Percentiles rank a stretch among this genome's conserved stretches.
These are phyloP conservation scores for Helicocarpus griseus DNA, from an alignment of 2,329 filamentous ascomycete genomes.

Conservation along the genomic window DNA sequence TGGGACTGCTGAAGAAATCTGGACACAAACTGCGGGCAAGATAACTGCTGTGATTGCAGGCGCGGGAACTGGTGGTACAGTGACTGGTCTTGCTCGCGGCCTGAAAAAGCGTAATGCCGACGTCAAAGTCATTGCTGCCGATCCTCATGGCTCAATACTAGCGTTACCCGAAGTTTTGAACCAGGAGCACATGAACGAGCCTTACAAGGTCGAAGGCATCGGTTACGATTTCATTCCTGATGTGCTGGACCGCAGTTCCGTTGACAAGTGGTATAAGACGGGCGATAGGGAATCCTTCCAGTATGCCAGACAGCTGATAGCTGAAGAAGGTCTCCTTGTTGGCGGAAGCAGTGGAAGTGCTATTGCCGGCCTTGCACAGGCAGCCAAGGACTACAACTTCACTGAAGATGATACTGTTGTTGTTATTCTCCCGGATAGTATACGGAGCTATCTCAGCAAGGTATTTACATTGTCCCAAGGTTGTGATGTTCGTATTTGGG, in stretches of 20 bases:
- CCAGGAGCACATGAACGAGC: conserved; percentile 65
- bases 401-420: conserved; percentile 80
- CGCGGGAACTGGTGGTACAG: conserved; percentile 90
- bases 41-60: conserved; percentile 80
- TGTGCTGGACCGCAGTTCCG: conserved; percentile 67
- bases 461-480: conserved; percentile 22
- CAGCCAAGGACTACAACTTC: conserved; percentile 66
- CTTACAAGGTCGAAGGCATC: conserved; percentile 97
- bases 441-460: conserved; percentile 93
- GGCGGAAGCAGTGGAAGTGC: conserved; percentile 91
- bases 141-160: conserved; percentile 85
- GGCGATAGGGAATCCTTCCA: conserved; percentile 84
- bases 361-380: conserved; percentile 69
- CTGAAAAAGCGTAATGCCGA: conserved; percentile 76
- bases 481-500: conserved; percentile 6
- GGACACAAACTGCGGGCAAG: conserved; percentile 76
- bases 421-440: conserved; percentile 87
- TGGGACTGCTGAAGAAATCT: conserved; percentile 93
- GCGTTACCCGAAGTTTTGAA: conserved; percentile 75
- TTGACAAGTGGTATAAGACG: conserved; percentile 98
- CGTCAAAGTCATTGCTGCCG: conserved; percentile 83
- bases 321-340: conserved; percentile 87
- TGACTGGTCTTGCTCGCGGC: conserved; percentile 78
- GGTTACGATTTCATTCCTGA: conserved; percentile 98
- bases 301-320: conserved; percentile 80